These are phyloP conservation scores for Rhododendron griersonianum DNA, from an alignment of 148 eudicot genomes.

Conservation along the genomic window DNA sequence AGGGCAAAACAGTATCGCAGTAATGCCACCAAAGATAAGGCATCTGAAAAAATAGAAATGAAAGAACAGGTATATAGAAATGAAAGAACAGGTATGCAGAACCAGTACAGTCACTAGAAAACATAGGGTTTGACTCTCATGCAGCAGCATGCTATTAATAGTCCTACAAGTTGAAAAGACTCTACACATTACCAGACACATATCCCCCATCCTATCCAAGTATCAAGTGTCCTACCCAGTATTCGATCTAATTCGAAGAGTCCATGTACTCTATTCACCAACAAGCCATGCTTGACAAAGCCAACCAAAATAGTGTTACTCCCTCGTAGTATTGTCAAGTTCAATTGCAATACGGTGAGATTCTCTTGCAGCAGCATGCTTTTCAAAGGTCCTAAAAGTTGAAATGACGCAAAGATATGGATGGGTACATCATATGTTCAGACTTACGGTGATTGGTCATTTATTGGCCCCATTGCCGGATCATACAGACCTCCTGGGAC, in stretches of 20 bases:
- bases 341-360: neutral
- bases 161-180: neutral
- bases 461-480: slow-evolving; percentile 70
- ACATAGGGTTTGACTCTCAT: neutral
- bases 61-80: neutral
- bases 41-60: neutral
- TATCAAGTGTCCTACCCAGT: neutral
- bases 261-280: neutral
- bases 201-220: neutral
- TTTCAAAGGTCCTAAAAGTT: neutral
- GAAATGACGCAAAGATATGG: neutral
- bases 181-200: neutral
- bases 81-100: neutral
- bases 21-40: neutral
- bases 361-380: neutral
- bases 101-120: neutral
- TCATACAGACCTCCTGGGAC: slow-evolving; percentile 79
- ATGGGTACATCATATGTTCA: neutral
- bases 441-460: slow-evolving; percentile 47
- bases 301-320: neutral
- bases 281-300: neutral
- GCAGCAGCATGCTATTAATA: neutral
- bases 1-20: neutral
- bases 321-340: neutral
- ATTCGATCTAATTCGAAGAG: neutral